Base-by-base conservation (phyloP, 305 asterid species). In the Striga hermonthica region DNA sequence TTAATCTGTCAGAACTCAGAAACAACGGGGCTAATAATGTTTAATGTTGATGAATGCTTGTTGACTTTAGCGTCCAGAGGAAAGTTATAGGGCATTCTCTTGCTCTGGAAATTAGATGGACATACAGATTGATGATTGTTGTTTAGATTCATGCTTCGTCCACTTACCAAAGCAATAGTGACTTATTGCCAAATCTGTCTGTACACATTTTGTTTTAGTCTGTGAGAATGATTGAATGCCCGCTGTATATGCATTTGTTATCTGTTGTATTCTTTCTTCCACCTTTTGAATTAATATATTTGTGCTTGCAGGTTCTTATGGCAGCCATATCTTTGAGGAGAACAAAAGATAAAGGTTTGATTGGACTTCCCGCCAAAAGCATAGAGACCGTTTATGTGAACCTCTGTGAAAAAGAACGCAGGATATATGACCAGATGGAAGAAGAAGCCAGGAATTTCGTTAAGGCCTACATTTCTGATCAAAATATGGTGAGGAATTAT, bases 381-480 rank as follows among this genome's bases (percentile, higher is more conserved):
- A 75, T 88, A 31, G 89, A 84, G 75, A 90, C 96, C 9, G 68
- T 72, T 60, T 71, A 64, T 66, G 90, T 93, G 70, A 83, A 86
- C 61, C 96, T 93, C 60, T 66, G 74, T 40, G 87, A 72, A 69
- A 97, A 82, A 73, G 99, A 93, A 71, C 93, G 97, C 34, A 81
- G 80, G 67, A 75, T 83, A 61, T 93, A 93, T 77, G 99, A 90
- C 68, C 84, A 81, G 78, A 86, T 93, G 91, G 97, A 93, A 82
- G 82, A 78, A 22, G 95, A 83, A 78, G 97, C 92, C 39, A 80
- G 67, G 78, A 81, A 62, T 57, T 64, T 90, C 61, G 83, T 90
- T 60, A 65, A 74, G 45, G 73, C 74, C 67, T 93, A 83, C 58
- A 77, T 90, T 4, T 74, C 79, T 22, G 77, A 75, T 60, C 88